Evolutionary conservation across 2,329 filamentous ascomycete species (phyloP).

Genomic region (Microthyrium microscopicum): DNA sequence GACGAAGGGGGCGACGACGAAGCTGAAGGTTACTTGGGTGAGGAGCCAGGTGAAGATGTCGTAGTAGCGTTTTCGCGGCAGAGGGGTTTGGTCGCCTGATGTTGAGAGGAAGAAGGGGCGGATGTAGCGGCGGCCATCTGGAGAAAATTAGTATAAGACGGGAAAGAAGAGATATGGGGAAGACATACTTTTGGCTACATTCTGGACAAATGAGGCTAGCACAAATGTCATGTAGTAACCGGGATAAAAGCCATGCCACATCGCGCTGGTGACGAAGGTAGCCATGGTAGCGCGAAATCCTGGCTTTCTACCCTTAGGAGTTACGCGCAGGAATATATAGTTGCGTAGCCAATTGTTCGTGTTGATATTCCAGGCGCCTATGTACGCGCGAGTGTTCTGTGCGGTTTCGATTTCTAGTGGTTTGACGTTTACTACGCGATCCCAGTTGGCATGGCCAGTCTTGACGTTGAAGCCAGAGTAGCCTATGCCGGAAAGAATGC

Average conservation of each 20-base stretch:
- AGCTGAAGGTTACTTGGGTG: constrained; percentile 73
- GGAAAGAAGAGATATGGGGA: constrained; percentile 3
- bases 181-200: constrained; percentile 77
- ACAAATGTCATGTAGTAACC: constrained; percentile 90
- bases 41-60: constrained; percentile 58
- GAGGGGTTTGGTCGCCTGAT: constrained; percentile 35
- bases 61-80: constrained; percentile 66
- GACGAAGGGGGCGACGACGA: constrained; percentile 70
- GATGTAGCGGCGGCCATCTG: constrained; percentile 76
- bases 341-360: constrained; percentile 94
- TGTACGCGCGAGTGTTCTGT: constrained; percentile 82
- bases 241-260: constrained; percentile 97
- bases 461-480: constrained; percentile 83
- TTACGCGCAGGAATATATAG: constrained; percentile 89
- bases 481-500: constrained; percentile 81
- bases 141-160: constrained; percentile 10
- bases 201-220: constrained; percentile 80
- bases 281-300: constrained; percentile 88
- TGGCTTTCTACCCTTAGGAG: constrained; percentile 86
- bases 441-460: constrained; percentile 76
- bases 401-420: constrained; percentile 74
- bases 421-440: constrained; percentile 77
- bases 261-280: constrained; percentile 83
- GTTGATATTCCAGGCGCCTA: constrained; percentile 96
- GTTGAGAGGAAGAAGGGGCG: constrained; percentile 73